Evolutionary conservation across 75 land plant species (phyloP).

Genomic region (Sequoia sempervirens): DNA sequence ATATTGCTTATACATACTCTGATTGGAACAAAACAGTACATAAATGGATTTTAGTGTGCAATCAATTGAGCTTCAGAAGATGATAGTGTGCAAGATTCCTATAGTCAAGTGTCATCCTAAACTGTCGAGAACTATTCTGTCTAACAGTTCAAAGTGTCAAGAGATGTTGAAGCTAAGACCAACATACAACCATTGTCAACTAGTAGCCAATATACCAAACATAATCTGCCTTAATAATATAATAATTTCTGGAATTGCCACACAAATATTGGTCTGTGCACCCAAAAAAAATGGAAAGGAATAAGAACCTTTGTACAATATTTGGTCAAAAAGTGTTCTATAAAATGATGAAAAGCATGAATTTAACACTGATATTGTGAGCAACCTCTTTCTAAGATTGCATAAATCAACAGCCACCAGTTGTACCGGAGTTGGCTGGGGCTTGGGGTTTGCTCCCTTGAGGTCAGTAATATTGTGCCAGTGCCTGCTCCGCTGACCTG

Average conservation of each 20-base stretch:
- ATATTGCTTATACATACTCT: background rate
- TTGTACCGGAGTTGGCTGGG: too few relatives aligned
- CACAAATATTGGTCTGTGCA: background rate
- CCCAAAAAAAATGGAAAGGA: background rate
- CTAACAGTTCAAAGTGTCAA: background rate
- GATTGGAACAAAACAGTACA: background rate
- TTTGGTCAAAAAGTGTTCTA: background rate
- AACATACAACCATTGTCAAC: background rate
- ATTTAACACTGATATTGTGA: background rate
- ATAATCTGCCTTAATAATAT: background rate
- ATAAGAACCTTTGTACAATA: background rate
- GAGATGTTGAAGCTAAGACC: background rate
- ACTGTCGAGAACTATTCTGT: background rate
- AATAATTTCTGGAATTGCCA: background rate
- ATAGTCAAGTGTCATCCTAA: background rate
- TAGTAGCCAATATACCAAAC: background rate
- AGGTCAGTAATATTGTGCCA: too few relatives aligned
- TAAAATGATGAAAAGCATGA: background rate
- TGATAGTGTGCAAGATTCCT: background rate
- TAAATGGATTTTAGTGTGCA: background rate
- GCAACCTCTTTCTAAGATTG: background rate
- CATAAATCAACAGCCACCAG: background rate
- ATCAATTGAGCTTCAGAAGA: constrained; percentile 1
- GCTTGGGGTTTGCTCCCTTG: too few relatives aligned
- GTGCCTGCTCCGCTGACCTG: too few relatives aligned